Evolutionary conservation across 371 early-diverging fungal genomes (phyloP).

Genomic region (Apophysomyces sp.): DNA sequence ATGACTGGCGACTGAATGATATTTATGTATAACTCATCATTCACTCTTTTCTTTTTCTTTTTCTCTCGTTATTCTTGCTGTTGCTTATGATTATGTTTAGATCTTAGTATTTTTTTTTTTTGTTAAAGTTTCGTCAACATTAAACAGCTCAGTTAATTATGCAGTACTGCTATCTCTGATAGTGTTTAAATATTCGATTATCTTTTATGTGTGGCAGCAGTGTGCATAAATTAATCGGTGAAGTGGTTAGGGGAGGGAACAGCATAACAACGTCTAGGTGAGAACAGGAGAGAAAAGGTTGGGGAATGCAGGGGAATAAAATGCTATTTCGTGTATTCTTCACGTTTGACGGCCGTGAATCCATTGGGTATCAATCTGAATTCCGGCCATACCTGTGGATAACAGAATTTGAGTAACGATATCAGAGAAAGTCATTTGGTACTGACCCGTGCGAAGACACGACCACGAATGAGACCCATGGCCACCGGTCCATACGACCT

Average conservation of each 20-base stretch:
- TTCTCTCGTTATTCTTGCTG: background rate
- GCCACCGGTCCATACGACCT: constrained; percentile 83
- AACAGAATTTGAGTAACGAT: constrained; percentile 8
- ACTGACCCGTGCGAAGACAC: constrained; percentile 68
- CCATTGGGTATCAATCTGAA: constrained; percentile 21
- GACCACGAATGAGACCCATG: constrained; percentile 74
- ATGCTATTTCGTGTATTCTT: constrained; percentile 8
- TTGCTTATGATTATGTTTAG: background rate
- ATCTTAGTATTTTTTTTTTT: background rate
- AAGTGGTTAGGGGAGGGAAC: background rate
- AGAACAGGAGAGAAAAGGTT: too few relatives aligned
- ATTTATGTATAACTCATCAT: background rate
- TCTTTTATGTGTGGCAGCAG: background rate
- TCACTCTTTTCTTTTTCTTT: background rate
- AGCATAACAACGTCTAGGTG: background rate
- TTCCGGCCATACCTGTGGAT: constrained; percentile 38
- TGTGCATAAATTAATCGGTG: background rate
- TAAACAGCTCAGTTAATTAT: background rate
- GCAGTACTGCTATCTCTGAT: background rate
- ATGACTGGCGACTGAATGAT: background rate
- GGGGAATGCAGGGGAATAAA: constrained; percentile 1
- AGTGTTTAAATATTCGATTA: background rate
- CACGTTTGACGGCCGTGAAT: constrained; percentile 15
- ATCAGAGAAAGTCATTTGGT: constrained; percentile 34
- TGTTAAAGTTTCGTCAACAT: background rate